Percentiles rank a stretch among this genome's conserved stretches.
phyloP scores from a whole-genome alignment of 1,139 yeast species.

The Candida albicans region DNA sequence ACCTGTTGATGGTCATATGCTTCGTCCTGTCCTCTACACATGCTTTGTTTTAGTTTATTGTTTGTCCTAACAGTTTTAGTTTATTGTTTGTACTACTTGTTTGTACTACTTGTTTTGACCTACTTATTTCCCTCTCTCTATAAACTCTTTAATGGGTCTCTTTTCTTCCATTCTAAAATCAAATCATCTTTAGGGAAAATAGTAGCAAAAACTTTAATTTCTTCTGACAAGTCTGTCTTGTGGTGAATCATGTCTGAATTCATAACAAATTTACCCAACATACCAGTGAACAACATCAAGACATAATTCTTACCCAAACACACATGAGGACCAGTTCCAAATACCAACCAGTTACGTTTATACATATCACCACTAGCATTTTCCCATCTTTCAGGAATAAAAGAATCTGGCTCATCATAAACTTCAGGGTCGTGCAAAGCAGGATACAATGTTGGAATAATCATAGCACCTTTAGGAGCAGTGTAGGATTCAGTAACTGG shows the following conservation, averaged over 20 bases:
- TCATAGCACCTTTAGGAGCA: conserved; percentile 96
- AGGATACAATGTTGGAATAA: conserved; percentile 92
- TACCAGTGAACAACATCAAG: conserved; percentile 80
- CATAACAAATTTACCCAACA: conserved; percentile 87
- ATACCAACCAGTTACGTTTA: conserved; percentile 90
- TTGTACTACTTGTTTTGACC: too few species aligned
- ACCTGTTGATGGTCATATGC: too few species aligned
- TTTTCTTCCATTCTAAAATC: conserved; percentile 66
- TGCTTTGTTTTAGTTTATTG: too few species aligned
- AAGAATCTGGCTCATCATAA: conserved; percentile 89
- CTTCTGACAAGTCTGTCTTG: conserved; percentile 80
- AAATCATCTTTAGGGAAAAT: conserved; percentile 97
- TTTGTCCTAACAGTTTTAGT: too few species aligned
- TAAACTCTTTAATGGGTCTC: conserved; percentile 45
- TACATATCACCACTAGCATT: conserved; percentile 50
- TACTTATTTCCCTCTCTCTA: too few species aligned
- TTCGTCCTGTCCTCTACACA: too few species aligned
- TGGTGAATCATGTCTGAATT: conserved; percentile 78
- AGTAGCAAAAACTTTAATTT: conserved; percentile 94
- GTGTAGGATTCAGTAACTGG: conserved; percentile 82
- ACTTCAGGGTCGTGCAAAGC: conserved; percentile 97
- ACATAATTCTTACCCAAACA: conserved; percentile 95
- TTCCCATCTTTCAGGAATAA: conserved; percentile 94
- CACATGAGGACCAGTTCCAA: conserved; percentile 95
- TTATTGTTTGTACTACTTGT: too few species aligned